Base-by-base conservation (phyloP, 805 yeast species). In the Candida montana region DNA sequence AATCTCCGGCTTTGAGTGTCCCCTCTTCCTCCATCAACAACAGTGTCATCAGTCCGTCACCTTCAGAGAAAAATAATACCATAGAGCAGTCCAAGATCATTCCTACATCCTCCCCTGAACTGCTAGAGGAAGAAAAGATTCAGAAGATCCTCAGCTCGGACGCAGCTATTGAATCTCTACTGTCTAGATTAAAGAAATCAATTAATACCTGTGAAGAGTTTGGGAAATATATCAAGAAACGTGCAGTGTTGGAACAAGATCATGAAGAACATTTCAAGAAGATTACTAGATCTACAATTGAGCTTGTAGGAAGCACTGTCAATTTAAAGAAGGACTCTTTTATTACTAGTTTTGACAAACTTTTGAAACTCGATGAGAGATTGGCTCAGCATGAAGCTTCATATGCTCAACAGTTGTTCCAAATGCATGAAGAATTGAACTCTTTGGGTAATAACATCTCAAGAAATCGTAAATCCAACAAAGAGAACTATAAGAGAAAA, bases 201-300 rank as follows among this genome's bases (percentile, higher is more conserved):
- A 71, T 90, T 33, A 71, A 72, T 46, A 81, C 95, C 0, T 82
- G 95, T 49, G 96, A 89, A 54, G 98, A 93, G 57, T 81, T 88
- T 52, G 71, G 87, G 23, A 77, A 78, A 51, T 93, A 77, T 61
- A 67, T 91, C 41, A 83, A 83, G 58, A 85, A 82, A 62, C 83
- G 85, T 53, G 88, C 88, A 23, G 65, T 75, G 27, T 72, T 82
- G 39, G 96, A 88, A 60, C 85, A 82, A 50, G 95, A 83, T 44
- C 85, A 87, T 59, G 77, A 77, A 32, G 72, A 73, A 42, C 95
- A 87, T 53, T 63, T 87, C 49, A 78, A 79, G 53, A 86, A 89
- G 63, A 77, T 82, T 26, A 76, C 86, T 2, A 67, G 74, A 19
- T 74, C 80, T 41, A 71, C 79, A 15, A 64, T 76, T 24, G 69